A percentile compares a stretch with the other conserved stretches of the same genome.
These are phyloP conservation scores for Pythium oligandrum DNA, from an alignment of 352 stramenopile species.

Conservation along the genomic window DNA sequence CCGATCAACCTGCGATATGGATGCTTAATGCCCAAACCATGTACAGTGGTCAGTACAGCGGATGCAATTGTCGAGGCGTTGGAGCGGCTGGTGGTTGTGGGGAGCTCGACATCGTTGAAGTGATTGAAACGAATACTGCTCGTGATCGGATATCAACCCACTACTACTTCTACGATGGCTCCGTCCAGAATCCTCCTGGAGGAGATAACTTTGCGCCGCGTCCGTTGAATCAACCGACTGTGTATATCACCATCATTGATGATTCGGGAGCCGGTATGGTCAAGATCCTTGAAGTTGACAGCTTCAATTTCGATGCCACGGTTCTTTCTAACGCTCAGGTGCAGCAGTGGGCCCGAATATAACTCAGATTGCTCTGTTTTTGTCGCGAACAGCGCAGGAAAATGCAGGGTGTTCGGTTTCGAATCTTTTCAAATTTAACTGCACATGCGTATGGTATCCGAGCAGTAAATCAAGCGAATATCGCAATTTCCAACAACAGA, in stretches of 20 bases:
- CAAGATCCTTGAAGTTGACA: conserved; percentile 56
- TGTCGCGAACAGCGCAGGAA: no score
- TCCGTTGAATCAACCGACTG: conserved; percentile 21
- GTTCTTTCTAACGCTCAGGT: conserved; percentile 7
- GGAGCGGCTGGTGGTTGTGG: conserved; percentile 45
- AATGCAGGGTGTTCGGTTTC: no score
- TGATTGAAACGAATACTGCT: conserved; percentile 37
- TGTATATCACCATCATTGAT: conserved; percentile 67
- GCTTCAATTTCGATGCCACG: conserved; percentile 38
- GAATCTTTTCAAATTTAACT: no score
- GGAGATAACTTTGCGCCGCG: conserved; percentile 52
- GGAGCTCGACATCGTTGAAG: conserved; percentile 65
- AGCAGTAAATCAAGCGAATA: no score
- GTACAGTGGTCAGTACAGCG: conserved; percentile 45
- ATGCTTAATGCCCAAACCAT: conserved; percentile 56
- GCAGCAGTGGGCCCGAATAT: conserved; percentile 13
- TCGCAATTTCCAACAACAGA: no score
- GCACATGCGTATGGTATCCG: no score
- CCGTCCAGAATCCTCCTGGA: conserved; percentile 12
- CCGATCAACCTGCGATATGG: conserved; percentile 50
- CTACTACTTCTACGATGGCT: conserved; percentile 64
- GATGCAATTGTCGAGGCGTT: conserved; percentile 63
- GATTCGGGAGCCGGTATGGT: conserved; percentile 33
- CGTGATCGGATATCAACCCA: conserved; percentile 44
- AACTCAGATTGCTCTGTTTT: background rate